Evolutionary conservation across 164 flowering plant species (phyloP).

Genomic region (Berberis vulgaris): DNA sequence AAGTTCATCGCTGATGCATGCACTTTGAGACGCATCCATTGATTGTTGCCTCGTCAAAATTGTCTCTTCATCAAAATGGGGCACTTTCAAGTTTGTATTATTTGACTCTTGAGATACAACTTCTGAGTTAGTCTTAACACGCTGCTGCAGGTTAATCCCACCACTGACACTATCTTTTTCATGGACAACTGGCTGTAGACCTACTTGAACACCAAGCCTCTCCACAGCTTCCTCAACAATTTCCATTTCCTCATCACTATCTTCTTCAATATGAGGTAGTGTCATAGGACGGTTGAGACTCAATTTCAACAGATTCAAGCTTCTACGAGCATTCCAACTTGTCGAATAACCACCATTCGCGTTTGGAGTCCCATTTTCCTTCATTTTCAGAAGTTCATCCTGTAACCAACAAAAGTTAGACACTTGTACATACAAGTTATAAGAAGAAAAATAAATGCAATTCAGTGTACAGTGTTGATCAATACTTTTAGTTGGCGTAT

Average conservation of each 20-base stretch:
- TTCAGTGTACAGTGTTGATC: not conserved
- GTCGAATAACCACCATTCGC: slow-evolving; percentile 49
- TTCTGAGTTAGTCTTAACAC: slow-evolving; percentile 8
- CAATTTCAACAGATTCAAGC: slow-evolving; percentile 68
- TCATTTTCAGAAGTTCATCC: slow-evolving; percentile 86
- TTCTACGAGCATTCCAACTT: slow-evolving; percentile 88
- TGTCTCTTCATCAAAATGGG: slow-evolving; percentile 1
- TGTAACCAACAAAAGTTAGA: slow-evolving; percentile 16
- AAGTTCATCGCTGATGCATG: no score
- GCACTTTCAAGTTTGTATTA: not conserved
- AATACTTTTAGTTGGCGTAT: slow-evolving; percentile 79
- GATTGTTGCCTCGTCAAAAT: slow-evolving; percentile 1
- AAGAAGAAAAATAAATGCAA: not conserved
- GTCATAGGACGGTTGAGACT: slow-evolving; percentile 68
- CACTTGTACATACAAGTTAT: not conserved
- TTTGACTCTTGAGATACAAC: slow-evolving; percentile 5
- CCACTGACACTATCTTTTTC: slow-evolving; percentile 10
- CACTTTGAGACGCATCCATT: slow-evolving; percentile 1
- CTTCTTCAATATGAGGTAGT: slow-evolving; percentile 64
- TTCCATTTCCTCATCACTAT: slow-evolving; percentile 95
- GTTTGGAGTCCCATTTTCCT: slow-evolving; percentile 45
- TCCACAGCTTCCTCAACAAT: slow-evolving; percentile 81
- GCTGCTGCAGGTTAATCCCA: slow-evolving; percentile 4
- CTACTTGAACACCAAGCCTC: slow-evolving; percentile 32
- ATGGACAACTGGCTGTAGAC: slow-evolving; percentile 15